phyloP scores from a whole-genome alignment of 2,329 filamentous ascomycete genomes.

The Aspergillus fructus region DNA sequence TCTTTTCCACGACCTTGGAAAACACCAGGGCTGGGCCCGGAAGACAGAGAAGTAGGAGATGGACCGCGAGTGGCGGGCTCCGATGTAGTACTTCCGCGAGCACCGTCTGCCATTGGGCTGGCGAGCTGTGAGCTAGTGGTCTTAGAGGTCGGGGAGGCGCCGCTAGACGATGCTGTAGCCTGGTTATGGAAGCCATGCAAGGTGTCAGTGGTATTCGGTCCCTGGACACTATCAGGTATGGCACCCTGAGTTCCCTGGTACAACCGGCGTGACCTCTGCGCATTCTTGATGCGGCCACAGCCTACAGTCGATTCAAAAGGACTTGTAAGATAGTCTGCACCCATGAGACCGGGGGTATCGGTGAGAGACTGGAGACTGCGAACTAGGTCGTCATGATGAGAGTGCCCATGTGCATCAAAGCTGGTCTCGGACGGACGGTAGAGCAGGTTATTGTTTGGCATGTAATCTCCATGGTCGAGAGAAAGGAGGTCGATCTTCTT shows the following conservation, averaged over 20 bases:
- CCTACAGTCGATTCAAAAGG: conserved; percentile 6
- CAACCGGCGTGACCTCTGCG: conserved; percentile 22
- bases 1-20: conserved; percentile 11
- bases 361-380: conserved; percentile 22
- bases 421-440: conserved; percentile 10
- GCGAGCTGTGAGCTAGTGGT: conserved; percentile 14
- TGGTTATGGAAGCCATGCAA: conserved; percentile 11
- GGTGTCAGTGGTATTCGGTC: conserved; percentile 6
- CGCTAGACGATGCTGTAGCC: conserved; percentile 13
- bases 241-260: conserved; percentile 17
- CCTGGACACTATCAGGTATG: conserved; percentile 1
- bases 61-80: conserved; percentile 18
- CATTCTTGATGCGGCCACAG: conserved; percentile 17
- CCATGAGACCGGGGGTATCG: conserved; percentile 11
- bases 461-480: conserved; percentile 21
- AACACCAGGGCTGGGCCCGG: conserved; percentile 17
- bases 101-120: conserved; percentile 12
- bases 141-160: conserved; percentile 17
- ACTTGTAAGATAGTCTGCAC: conserved; percentile 10
- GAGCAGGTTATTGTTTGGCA: conserved; percentile 3
- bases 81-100: conserved; percentile 12
- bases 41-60: conserved; percentile 20
- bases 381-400: conserved; percentile 19
- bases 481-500: conserved; percentile 25
- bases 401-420: conserved; percentile 13